Evolutionary conservation across 768 basidiomycete genomes (phyloP).

Genomic region (Termitomyces bulborhizus): DNA sequence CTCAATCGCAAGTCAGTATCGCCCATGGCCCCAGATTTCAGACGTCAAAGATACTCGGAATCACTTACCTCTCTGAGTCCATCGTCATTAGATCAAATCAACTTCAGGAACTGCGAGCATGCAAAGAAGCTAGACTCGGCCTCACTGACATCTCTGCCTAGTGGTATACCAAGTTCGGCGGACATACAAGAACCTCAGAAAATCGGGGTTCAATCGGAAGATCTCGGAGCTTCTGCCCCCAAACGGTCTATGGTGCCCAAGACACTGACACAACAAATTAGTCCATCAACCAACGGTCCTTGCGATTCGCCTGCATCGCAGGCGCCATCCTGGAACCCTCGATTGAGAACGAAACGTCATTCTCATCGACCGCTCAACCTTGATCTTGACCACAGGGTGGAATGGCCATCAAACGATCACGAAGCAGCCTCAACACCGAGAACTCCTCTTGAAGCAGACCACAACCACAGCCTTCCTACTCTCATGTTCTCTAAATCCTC

Average conservation of each 20-base stretch:
- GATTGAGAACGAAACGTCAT: conserved; percentile 50
- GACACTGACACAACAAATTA: conserved; percentile 31
- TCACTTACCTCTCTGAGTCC: conserved; percentile 35
- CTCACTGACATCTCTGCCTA: conserved; percentile 25
- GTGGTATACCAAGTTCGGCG: conserved; percentile 31
- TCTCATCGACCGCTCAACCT: conserved; percentile 40
- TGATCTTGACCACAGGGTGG: conserved; percentile 37
- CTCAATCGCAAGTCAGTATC: conserved; percentile 65
- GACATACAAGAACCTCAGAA: conserved; percentile 17
- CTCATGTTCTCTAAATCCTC: conserved; percentile 21
- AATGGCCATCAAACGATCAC: conserved; percentile 45
- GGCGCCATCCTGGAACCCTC: conserved; percentile 31
- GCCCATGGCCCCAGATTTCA: conserved; percentile 59
- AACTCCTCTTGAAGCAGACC: conserved; percentile 38
- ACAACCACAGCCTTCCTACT: conserved; percentile 23
- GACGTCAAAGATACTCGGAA: conserved; percentile 9
- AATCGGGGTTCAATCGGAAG: conserved; percentile 19
- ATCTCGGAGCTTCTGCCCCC: conserved; percentile 15
- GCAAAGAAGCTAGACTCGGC: conserved; percentile 32
- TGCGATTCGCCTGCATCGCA: conserved; percentile 44
- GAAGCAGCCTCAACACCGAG: conserved; percentile 54
- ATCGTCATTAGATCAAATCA: conserved; percentile 12
- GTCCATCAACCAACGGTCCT: conserved; percentile 33
- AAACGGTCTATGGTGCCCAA: conserved; percentile 12
- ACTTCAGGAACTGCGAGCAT: conserved; percentile 23